Percentiles rank a stretch among this genome's conserved stretches.
phyloP scores from a whole-genome alignment of 2,329 filamentous ascomycete genomes.

The Whalleya microplaca region DNA sequence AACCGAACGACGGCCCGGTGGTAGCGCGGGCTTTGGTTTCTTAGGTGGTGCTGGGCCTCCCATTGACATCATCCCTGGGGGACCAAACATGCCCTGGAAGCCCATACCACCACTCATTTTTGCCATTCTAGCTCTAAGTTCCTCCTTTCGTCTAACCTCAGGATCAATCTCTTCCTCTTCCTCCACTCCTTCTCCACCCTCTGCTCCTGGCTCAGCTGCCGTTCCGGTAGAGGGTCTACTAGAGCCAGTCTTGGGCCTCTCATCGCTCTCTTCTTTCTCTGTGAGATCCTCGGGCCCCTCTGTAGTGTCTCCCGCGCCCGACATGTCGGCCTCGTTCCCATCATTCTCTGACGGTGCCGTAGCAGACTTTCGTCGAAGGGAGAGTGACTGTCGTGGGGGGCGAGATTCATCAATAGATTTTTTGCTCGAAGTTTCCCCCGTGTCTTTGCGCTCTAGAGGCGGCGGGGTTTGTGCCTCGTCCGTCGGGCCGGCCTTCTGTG shows the following conservation, averaged over 20 bases:
- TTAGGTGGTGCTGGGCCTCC: constrained; percentile 51
- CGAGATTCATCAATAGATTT: constrained; percentile 56
- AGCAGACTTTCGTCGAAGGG: constrained; percentile 57
- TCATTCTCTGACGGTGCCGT: constrained; percentile 53
- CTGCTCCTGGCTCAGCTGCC: constrained; percentile 39
- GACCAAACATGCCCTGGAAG: constrained; percentile 87
- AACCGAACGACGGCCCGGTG: constrained; percentile 45
- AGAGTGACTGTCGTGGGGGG: constrained; percentile 44
- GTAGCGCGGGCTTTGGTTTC: constrained; percentile 57
- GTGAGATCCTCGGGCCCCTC: constrained; percentile 64
- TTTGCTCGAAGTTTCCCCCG: constrained; percentile 51
- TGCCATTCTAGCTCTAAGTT: constrained; percentile 92
- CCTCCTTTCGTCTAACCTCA: constrained; percentile 81
- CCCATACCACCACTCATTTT: constrained; percentile 96
- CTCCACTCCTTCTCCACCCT: constrained; percentile 68
- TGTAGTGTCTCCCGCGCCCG: constrained; percentile 65
- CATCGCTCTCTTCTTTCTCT: constrained; percentile 76
- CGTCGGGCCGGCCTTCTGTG: constrained; percentile 34
- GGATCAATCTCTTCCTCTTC: constrained; percentile 87
- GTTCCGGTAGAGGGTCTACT: constrained; percentile 46
- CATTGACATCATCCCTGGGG: constrained; percentile 68
- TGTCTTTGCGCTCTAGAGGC: constrained; percentile 51
- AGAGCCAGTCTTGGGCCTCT: constrained; percentile 49
- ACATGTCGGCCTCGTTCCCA: constrained; percentile 68
- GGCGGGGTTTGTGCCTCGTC: constrained; percentile 41